Percentiles rank a stretch among this genome's conserved stretches.
Evolutionary conservation across 1,284 basidiomycete genomes (phyloP).

Genomic region (Amylostereum areolatum): DNA sequence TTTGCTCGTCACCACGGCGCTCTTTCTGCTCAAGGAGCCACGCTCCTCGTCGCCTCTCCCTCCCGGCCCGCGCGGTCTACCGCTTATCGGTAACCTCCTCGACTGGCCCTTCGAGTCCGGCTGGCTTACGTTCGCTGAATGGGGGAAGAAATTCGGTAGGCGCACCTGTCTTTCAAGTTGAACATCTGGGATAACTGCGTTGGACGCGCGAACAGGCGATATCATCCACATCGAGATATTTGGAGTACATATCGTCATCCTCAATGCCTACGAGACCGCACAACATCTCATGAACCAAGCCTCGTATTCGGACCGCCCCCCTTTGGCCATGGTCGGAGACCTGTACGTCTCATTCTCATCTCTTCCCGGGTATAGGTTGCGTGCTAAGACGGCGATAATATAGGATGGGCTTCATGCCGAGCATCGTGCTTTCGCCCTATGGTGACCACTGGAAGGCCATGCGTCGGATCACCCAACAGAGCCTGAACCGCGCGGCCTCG

Average conservation of each 20-base stretch:
- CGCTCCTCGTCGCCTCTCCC: constrained; percentile 8
- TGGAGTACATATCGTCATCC: constrained; percentile 12
- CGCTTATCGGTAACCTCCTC: constrained; percentile 16
- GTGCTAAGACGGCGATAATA: too few relatives aligned
- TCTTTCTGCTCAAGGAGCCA: too few relatives aligned
- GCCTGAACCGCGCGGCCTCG: constrained; percentile 10
- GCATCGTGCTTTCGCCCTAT: constrained; percentile 12
- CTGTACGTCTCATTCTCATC: too few relatives aligned
- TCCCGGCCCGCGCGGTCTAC: constrained; percentile 13
- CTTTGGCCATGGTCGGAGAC: constrained; percentile 6
- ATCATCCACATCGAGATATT: constrained; percentile 12
- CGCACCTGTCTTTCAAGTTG: neutral
- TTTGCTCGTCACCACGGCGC: too few relatives aligned
- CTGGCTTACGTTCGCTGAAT: constrained; percentile 16
- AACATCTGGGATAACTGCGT: neutral
- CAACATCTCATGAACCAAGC: constrained; percentile 13
- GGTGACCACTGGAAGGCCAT: constrained; percentile 13
- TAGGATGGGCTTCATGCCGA: constrained; percentile 14
- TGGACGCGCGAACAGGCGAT: too few relatives aligned
- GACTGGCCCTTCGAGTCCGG: constrained; percentile 14
- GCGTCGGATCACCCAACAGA: constrained; percentile 12
- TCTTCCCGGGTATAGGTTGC: too few relatives aligned
- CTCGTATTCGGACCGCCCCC: constrained; percentile 16
- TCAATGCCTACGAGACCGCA: constrained; percentile 9
- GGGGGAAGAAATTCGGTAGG: constrained; percentile 15